Conservation (phyloP, 768 basidiomycete genomes). For the Botryobasidium botryosum region DNA sequence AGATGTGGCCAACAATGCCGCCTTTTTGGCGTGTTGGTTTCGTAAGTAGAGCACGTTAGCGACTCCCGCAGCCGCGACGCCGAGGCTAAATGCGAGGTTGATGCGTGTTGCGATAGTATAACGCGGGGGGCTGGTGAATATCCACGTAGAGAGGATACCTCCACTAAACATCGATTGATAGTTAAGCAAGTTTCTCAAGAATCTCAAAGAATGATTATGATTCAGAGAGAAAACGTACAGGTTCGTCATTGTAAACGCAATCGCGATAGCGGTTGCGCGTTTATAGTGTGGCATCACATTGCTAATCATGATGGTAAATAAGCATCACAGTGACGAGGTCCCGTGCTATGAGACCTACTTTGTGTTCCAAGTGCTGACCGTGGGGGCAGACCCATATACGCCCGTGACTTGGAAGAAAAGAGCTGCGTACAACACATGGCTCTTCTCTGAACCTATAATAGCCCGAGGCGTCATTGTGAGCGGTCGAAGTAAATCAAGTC, state of each 20-base stretch:
- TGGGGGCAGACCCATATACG: slow-evolving; percentile 35
- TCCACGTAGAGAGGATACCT: slow-evolving; percentile 4
- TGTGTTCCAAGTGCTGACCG: slow-evolving; percentile 40
- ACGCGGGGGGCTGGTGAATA: slow-evolving; percentile 3
- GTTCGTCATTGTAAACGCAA: slow-evolving; percentile 41
- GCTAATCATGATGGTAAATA: no score
- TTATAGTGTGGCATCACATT: slow-evolving; percentile 39
- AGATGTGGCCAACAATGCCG: neutral
- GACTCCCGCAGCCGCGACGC: neutral
- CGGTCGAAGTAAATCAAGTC: neutral
- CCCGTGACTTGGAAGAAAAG: slow-evolving; percentile 40
- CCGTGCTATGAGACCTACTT: no score
- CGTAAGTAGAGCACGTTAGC: slow-evolving; percentile 2
- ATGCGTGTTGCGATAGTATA: slow-evolving; percentile 1
- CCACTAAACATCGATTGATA: no score
- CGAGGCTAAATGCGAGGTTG: slow-evolving; percentile 5
- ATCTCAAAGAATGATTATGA: neutral
- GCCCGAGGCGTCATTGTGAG: neutral
- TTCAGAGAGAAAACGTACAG: slow-evolving; percentile 11
- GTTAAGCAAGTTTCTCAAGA: no score
- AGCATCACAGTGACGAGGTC: no score
- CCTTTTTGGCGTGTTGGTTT: neutral
- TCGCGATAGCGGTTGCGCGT: slow-evolving; percentile 41
- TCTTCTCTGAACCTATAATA: slow-evolving; percentile 17
- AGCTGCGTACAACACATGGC: slow-evolving; percentile 31